phyloP scores from a whole-genome alignment of 176 grass and related monocot species.

The Triticum monococcum region DNA sequence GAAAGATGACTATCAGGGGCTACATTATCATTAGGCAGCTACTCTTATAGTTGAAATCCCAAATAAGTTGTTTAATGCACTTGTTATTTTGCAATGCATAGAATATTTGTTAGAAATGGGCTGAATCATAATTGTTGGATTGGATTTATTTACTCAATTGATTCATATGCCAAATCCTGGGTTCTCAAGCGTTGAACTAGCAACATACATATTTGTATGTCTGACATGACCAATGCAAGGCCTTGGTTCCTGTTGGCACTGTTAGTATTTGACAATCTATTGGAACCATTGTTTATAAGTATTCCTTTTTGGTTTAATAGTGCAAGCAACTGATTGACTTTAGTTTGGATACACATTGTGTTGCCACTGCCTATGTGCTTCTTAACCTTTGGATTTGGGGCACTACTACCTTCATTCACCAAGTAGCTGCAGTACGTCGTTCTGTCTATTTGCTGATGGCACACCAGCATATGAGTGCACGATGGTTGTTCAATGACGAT shows the following conservation, averaged over 20 bases:
- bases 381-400: background rate
- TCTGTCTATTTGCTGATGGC: background rate
- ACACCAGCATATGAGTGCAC: background rate
- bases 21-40: background rate
- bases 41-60: background rate
- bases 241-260: background rate
- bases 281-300: background rate
- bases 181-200: background rate
- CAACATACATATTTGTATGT: background rate
- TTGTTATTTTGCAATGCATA: background rate
- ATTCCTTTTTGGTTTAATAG: background rate
- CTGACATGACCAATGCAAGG: too few species aligned
- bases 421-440: background rate
- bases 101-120: background rate
- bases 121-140: too few species aligned
- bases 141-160: background rate
- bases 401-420: background rate
- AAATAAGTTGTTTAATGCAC: too few species aligned
- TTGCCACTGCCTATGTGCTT: background rate
- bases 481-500: background rate
- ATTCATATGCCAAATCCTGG: background rate
- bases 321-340: background rate
- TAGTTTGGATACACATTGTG: background rate
- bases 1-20: background rate
- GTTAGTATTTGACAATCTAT: background rate